Evolutionary conservation across 2,329 filamentous ascomycete genomes (phyloP).

Genomic region (Diaporthe sp.): DNA sequence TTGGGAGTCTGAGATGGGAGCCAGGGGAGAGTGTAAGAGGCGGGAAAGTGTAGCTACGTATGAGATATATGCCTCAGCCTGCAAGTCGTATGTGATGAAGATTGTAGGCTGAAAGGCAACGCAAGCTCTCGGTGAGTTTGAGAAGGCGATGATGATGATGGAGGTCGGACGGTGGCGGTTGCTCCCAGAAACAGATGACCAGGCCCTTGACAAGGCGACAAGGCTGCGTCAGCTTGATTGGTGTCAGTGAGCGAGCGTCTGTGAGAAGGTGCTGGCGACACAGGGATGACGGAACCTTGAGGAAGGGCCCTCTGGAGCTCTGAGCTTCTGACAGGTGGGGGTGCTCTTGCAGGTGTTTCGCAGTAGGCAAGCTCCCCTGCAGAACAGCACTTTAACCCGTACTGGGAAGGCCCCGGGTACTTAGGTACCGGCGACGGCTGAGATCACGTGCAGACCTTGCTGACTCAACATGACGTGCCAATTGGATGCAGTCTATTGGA

Average conservation of each 20-base stretch:
- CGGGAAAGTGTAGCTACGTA: background rate
- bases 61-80: background rate
- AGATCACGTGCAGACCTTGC: slow-evolving; percentile 3
- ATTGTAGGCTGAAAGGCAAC: background rate
- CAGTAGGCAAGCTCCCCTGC: background rate
- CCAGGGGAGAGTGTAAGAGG: background rate
- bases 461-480: slow-evolving; percentile 28
- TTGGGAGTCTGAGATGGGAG: background rate
- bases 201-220: background rate
- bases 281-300: slow-evolving; percentile 16
- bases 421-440: background rate
- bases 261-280: background rate
- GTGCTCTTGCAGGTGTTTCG: too few relatives aligned
- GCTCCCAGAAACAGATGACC: background rate
- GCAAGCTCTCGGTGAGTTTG: background rate
- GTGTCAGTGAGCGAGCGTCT: background rate
- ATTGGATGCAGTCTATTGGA: slow-evolving; percentile 25
- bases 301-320: background rate
- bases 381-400: background rate
- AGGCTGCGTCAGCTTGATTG: slow-evolving; percentile 31
- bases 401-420: background rate
- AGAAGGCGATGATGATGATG: background rate
- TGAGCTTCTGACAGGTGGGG: slow-evolving; percentile 16
- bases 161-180: background rate
- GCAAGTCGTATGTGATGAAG: background rate